Evolutionary conservation across 2,329 filamentous ascomycete genomes (phyloP).

Genomic region (Hypoxylon sp.): DNA sequence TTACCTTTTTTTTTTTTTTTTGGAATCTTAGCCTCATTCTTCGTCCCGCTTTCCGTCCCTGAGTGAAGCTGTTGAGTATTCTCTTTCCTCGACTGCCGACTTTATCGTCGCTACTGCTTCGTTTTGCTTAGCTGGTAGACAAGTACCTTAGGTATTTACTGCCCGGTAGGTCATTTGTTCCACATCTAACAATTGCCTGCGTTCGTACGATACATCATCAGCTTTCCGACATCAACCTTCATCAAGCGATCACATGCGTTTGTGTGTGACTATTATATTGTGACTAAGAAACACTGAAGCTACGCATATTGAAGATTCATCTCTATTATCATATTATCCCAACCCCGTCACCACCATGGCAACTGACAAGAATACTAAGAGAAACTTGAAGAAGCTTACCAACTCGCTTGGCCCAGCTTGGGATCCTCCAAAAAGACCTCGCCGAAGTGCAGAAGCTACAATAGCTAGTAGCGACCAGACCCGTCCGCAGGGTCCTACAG

Average conservation of each 20-base stretch:
- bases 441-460: slow-evolving; percentile 25
- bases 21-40: slow-evolving; percentile 5
- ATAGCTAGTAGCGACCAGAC: slow-evolving; percentile 4
- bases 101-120: slow-evolving; percentile 1
- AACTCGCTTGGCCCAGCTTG: slow-evolving; percentile 43
- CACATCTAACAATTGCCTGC: neutral
- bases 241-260: neutral
- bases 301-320: slow-evolving; percentile 3
- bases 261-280: neutral
- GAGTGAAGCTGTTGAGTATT: neutral
- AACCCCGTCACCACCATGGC: slow-evolving; percentile 26
- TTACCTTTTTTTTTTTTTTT: neutral
- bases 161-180: slow-evolving; percentile 12
- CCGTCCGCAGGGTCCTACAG: slow-evolving; percentile 11
- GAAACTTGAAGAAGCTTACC: slow-evolving; percentile 38
- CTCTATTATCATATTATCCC: neutral
- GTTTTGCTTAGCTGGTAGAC: neutral
- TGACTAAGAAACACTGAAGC: neutral
- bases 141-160: too few species aligned
- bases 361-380: slow-evolving; percentile 41
- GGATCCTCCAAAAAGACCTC: slow-evolving; percentile 30
- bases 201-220: neutral
- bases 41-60: slow-evolving; percentile 6
- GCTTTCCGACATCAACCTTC: neutral
- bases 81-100: neutral